Base-by-base conservation (phyloP, 1,284 basidiomycete genomes). In the Athelia sp. region DNA sequence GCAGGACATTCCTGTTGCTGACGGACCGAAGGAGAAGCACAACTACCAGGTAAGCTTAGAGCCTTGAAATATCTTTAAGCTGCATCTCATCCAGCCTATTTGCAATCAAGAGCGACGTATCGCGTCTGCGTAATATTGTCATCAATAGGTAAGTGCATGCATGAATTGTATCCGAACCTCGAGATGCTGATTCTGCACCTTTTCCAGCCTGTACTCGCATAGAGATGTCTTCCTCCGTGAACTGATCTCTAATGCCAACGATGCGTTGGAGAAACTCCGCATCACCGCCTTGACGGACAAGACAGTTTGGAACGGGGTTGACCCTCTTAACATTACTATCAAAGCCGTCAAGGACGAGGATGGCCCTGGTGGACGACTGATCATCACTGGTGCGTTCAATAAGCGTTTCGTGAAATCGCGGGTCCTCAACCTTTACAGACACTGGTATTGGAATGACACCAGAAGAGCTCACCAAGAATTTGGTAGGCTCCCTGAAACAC, bases 391-490 rank as follows among this genome's bases (percentile, higher is more conserved):
- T 88, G 62, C 48, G 78, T 55, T 8, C 18, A 10, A 29, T 51
- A 48, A 34, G 14, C 45, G 54, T 14, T 24, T 4, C 26, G 4
- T 29, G 13, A 29, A 29, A 29, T 29, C 6, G 13, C 26, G 26
- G 26, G 26, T 6, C 13, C 4, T 13, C 13, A n/a, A 40, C 6
- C 8, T 17, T 17, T 6, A 29, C 59, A 90, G 94, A 98, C 61
- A 93, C 90, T 29, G 94, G 94, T 54, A 92, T 97, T 62, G 94
- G 94, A 34, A 97, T 97, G 93, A 87, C 79, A 21, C 79, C 85
- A 38, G 89, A 93, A 32, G 93, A 97, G 57, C 72, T 98, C 52
- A 78, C 78, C 22, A 77, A 65, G 40, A 90, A 92, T 62, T 64
- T 91, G 57, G 85, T 87, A 60, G 24, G 71, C 50, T 21, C 24